A percentile compares a stretch with the other conserved stretches of the same genome.
phyloP scores from a whole-genome alignment of 2,329 filamentous ascomycete species.

The Colletotrichum musae region DNA sequence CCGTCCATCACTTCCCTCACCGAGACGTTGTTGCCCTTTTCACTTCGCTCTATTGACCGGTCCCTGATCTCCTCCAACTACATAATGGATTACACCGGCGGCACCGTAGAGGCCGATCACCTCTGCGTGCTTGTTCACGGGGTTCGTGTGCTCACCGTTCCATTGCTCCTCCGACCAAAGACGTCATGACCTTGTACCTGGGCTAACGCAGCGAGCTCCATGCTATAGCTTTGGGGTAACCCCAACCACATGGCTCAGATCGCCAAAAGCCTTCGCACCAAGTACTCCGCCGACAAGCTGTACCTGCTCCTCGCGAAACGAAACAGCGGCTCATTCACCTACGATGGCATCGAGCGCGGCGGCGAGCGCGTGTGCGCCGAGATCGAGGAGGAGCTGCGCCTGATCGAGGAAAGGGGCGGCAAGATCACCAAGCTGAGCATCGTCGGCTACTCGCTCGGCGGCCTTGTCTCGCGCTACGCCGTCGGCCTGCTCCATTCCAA shows the following conservation, averaged over 20 bases:
- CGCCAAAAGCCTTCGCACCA: conserved; percentile 74
- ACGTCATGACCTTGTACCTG: conserved; percentile 40
- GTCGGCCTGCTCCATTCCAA: conserved; percentile 87
- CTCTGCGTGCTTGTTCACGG: conserved; percentile 85
- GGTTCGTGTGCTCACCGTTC: conserved; percentile 61
- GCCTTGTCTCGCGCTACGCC: conserved; percentile 87
- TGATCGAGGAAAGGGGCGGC: conserved; percentile 73
- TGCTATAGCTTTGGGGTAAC: conserved; percentile 80
- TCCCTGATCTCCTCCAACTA: conserved; percentile 49
- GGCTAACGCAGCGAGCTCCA: conserved; percentile 46
- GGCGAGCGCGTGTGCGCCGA: conserved; percentile 78
- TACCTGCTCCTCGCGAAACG: conserved; percentile 80
- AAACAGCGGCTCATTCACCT: conserved; percentile 81
- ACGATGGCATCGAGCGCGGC: conserved; percentile 78
- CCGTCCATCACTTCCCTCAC: background rate
- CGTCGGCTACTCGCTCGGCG: conserved; percentile 91
- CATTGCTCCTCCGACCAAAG: conserved; percentile 21
- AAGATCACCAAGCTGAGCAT: conserved; percentile 87
- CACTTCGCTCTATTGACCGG: conserved; percentile 51
- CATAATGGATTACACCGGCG: conserved; percentile 65
- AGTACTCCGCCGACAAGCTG: conserved; percentile 73
- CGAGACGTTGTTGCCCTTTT: conserved; percentile 47
- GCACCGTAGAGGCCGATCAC: conserved; percentile 72
- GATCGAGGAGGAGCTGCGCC: conserved; percentile 74
- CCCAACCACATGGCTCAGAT: conserved; percentile 80